Percentiles rank a stretch among this genome's conserved stretches.
phyloP scores from a whole-genome alignment of 139 green algal genomes.

The Chlamydomonas sp. region DNA sequence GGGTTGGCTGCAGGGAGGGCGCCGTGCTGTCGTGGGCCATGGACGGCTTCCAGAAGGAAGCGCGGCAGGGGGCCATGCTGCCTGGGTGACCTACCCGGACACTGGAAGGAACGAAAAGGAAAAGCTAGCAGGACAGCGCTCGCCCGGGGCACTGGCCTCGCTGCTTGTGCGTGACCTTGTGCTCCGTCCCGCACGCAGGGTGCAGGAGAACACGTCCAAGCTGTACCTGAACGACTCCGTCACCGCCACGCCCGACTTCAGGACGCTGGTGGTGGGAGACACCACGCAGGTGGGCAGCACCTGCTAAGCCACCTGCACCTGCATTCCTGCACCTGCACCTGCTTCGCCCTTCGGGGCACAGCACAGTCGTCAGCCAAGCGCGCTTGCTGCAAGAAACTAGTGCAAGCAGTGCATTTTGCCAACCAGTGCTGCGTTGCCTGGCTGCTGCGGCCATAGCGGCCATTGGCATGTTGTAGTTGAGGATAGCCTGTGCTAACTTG shows the following conservation, averaged over 20 bases:
- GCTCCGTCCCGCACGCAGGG: background rate
- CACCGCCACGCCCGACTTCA: slow-evolving; percentile 34
- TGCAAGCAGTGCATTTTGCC: too few species aligned
- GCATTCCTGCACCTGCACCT: too few species aligned
- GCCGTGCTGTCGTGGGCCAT: slow-evolving; percentile 57
- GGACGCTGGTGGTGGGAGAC: slow-evolving; percentile 46
- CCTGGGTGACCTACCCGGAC: background rate
- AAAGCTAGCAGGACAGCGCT: background rate
- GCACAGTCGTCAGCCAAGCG: too few species aligned
- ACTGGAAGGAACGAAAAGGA: background rate
- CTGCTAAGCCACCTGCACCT: too few species aligned
- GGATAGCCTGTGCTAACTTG: background rate
- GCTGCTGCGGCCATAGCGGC: background rate
- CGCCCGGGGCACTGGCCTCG: too few species aligned
- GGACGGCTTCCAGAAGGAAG: slow-evolving; percentile 41
- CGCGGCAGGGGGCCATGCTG: background rate
- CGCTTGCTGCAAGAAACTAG: too few species aligned
- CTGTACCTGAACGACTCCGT: slow-evolving; percentile 46
- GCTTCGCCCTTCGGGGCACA: too few species aligned
- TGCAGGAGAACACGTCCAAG: slow-evolving; percentile 48
- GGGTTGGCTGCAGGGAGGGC: background rate
- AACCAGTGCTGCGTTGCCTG: too few species aligned
- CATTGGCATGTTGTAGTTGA: background rate
- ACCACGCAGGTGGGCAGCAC: slow-evolving; percentile 29
- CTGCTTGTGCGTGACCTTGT: background rate